phyloP scores from a whole-genome alignment of 306 rosid species.

The Castanospermum australe region DNA sequence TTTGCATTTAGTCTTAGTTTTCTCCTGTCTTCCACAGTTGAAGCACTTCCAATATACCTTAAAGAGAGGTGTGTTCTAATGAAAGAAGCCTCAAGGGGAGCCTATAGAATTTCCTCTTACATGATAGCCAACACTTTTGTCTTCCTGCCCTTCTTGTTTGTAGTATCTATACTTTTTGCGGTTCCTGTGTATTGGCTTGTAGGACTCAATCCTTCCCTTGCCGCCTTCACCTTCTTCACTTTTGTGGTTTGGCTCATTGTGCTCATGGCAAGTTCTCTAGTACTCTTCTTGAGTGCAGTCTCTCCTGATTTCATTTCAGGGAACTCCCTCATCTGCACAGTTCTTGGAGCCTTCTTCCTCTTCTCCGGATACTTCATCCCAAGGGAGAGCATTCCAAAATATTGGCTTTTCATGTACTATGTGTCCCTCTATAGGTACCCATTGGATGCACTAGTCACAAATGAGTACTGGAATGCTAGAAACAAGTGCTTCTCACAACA shows the following conservation, averaged over 20 bases:
- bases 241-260: conserved; percentile 88
- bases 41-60: conserved; percentile 88
- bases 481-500: conserved; percentile 37
- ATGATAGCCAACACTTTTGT: conserved; percentile 84
- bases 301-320: conserved; percentile 94
- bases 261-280: conserved; percentile 88
- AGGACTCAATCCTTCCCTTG: conserved; percentile 74
- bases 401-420: conserved; percentile 93
- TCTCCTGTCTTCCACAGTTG: conserved; percentile 86
- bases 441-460: conserved; percentile 69
- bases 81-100: conserved; percentile 91
- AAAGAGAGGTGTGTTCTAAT: conserved; percentile 81
- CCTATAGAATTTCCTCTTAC: conserved; percentile 74
- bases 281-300: conserved; percentile 74
- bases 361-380: conserved; percentile 98
- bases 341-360: conserved; percentile 82
- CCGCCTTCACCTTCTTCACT: conserved; percentile 68
- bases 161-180: conserved; percentile 66
- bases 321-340: conserved; percentile 79
- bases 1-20: conserved; percentile 91
- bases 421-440: conserved; percentile 91
- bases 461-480: conserved; percentile 71
- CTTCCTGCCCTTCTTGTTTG: conserved; percentile 76
- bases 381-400: conserved; percentile 76
- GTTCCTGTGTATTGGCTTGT: conserved; percentile 84